Base-by-base conservation (phyloP, 345 rosid species). In the Lenwebbia sp. region DNA sequence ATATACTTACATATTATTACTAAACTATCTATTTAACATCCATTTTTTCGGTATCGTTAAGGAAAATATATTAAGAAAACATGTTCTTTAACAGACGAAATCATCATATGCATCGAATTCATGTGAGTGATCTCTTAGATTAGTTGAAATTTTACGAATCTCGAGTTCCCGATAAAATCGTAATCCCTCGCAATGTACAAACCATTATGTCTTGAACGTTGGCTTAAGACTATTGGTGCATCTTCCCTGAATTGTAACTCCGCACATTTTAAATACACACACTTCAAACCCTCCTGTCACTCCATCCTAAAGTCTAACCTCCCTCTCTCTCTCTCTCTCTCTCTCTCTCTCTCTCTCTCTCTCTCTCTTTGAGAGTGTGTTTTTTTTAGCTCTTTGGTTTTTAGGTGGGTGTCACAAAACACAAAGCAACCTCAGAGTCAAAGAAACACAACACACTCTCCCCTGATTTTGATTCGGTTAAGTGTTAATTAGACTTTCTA, bases 81-180 rank as follows among this genome's bases (percentile, higher is more conserved):
- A n/a, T n/a, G n/a, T n/a, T n/a, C n/a, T n/a, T n/a, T n/a, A n/a
- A n/a, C n/a, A n/a, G n/a, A 28, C 30, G n/a, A n/a, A 70, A 70
- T 9, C 21, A 62, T 70, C 2, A 19, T 70, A 37, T 37, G 22
- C 10, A 40, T 19, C 21, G 13, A 44, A 37, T 37, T 8, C 78
- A 33, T 70, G 40, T 19, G 78, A 33, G 25, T 70, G 0, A 70
- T 54, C 0, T 21, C 10, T 70, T 70, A 2, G 1, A 70, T 33
- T 2, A 37, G 40, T 19, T 70, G 12, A 21, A 70, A n/a, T 70
- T 70, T 70, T 0, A 19, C 0, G 1, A 3, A 70, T 19, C 40
- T 37, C 0, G 4, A 4, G 0, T 15, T 30, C 3, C 2, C 0
- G 0, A 62, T 15, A 30, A 30, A 30, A 62, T 30, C 40, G 37